A percentile compares a stretch with the other conserved stretches of the same genome.
These are phyloP conservation scores for Solanum sejunctum DNA, from an alignment of 257 asterid genomes.

Conservation along the genomic window DNA sequence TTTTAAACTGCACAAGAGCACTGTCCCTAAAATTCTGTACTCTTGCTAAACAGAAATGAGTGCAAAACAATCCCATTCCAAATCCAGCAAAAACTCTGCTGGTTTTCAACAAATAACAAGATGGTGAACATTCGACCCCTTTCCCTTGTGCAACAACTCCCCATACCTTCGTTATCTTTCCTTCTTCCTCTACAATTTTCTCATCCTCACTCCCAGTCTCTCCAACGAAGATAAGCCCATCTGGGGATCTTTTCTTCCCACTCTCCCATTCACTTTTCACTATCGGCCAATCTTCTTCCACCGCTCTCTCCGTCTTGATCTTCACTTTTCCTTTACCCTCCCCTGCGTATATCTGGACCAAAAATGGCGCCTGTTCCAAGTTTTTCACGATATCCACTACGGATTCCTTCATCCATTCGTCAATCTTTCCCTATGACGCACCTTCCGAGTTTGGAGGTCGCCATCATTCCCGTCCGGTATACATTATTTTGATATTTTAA, in stretches of 20 bases:
- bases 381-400: conserved; percentile 49
- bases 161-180: conserved; percentile 42
- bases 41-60: conserved; percentile 60
- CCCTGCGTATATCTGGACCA: conserved; percentile 36
- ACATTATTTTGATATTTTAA: too few relatives aligned
- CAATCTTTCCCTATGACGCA: conserved; percentile 13
- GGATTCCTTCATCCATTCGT: conserved; percentile 53
- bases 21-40: conserved; percentile 40
- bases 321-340: background rate
- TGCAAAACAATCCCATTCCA: conserved; percentile 60
- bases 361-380: conserved; percentile 47
- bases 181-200: background rate
- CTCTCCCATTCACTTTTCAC: conserved; percentile 26
- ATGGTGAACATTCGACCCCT: conserved; percentile 41
- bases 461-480: too few relatives aligned
- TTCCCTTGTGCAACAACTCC: conserved; percentile 63
- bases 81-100: conserved; percentile 49
- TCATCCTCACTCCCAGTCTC: conserved; percentile 19
- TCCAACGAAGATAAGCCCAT: conserved; percentile 59
- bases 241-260: conserved; percentile 23
- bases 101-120: conserved; percentile 66
- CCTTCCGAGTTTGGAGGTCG: too few relatives aligned
- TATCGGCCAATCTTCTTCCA: conserved; percentile 28
- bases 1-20: conserved; percentile 41
- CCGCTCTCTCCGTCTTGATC: conserved; percentile 34